Percentiles rank a stretch among this genome's conserved stretches.
These are phyloP conservation scores for Dioszegia aurantiaca DNA, from an alignment of 768 basidiomycete genomes.

Conservation along the genomic window DNA sequence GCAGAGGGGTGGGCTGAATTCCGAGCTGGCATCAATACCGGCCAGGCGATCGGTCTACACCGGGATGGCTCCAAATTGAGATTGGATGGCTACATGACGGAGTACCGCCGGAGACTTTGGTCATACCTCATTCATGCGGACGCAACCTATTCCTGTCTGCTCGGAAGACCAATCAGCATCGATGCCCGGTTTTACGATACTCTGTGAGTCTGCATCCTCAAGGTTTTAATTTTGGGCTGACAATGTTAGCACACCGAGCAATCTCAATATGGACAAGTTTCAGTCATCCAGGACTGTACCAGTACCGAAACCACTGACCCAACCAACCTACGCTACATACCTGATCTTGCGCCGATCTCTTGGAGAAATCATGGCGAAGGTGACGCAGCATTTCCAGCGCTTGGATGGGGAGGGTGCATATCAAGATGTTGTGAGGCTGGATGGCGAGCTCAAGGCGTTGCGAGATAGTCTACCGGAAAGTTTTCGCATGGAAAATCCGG, in stretches of 20 bases:
- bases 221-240: no score
- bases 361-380: constrained; percentile 73
- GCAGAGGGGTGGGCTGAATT: constrained; percentile 95
- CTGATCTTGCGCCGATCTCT: constrained; percentile 80
- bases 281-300: constrained; percentile 26
- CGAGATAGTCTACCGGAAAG: constrained; percentile 70
- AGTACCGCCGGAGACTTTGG: constrained; percentile 88
- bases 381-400: constrained; percentile 90
- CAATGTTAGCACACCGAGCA: constrained; percentile 56
- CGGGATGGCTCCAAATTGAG: constrained; percentile 74
- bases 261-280: constrained; percentile 55
- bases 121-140: constrained; percentile 79
- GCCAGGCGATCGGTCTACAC: constrained; percentile 86
- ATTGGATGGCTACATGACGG: constrained; percentile 61
- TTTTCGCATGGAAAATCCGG: constrained; percentile 61
- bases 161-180: constrained; percentile 76
- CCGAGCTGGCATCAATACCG: constrained; percentile 83
- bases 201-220: constrained; percentile 66
- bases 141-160: constrained; percentile 83
- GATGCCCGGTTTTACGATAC: constrained; percentile 87
- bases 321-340: constrained; percentile 80
- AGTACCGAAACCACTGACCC: constrained; percentile 53
- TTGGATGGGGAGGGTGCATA: constrained; percentile 74
- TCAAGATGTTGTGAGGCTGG: constrained; percentile 73
- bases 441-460: constrained; percentile 78